Base-by-base conservation (phyloP, 176 grass and related monocot genomes). In the Themeda triandra region DNA sequence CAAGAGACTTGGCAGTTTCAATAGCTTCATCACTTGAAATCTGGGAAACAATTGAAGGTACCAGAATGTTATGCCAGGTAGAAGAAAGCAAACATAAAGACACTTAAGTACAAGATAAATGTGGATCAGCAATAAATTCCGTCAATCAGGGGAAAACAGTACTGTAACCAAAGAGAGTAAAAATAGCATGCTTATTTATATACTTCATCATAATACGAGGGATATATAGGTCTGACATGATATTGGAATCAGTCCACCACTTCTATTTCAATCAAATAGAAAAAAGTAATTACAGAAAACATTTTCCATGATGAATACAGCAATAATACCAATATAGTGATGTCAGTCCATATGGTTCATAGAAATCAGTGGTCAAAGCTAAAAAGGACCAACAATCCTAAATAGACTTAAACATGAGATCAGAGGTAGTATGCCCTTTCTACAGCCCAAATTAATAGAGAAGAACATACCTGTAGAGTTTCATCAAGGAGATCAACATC, bases 1-100 rank as follows among this genome's bases (percentile, higher is more conserved):
- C 92, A 68, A 97, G 88, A 64, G 73, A 19, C 83, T 90, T 94
- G 72, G 92, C 95, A 18, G 62, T 97, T 59, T 94, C 95, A 63
- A 97, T 97, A 28, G 95, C 46, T 88, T 94, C 92, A 66, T 94
- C 92, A 71, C 95, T 97, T 39, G 95, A 94, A 76, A 97, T 37
- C 95, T 97, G 66, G 10, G 35, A 85, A 54, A 73, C 21, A 77
- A 74, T 67, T 86, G 8, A 89, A 80, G 5, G 46, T 21, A 63
- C 51, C 33, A 65, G 82, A 82, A 28, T 3, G 32, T 89, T 69
- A 68, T 40, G 71, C 23, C 2, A 69, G 69, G 41, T 70, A 44
- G 40, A 82, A 35, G 19, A 71, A 84, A 14, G 45, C 14, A 51
- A 71, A 71, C 63, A 10, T 36, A 59, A 87, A 28, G 41, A 39